A percentile compares a stretch with the other conserved stretches of the same genome.
These are phyloP conservation scores for Eustoma russellianum DNA, from an alignment of 257 asterid genomes.

Conservation along the genomic window DNA sequence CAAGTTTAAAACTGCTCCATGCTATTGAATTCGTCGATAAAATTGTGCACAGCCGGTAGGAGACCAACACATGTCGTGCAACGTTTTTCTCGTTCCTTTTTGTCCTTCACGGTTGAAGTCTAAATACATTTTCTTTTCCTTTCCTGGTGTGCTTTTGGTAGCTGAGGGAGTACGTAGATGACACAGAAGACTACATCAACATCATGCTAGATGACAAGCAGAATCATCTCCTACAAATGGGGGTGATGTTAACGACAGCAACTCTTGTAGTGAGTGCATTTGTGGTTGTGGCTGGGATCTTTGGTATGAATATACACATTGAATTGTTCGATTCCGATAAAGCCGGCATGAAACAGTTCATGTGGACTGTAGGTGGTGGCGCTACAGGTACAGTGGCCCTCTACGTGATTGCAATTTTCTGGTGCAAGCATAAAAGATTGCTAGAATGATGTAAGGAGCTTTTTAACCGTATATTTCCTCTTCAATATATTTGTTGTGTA, in stretches of 20 bases:
- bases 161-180: conserved; percentile 86
- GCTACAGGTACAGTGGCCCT: conserved; percentile 30
- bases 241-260: conserved; percentile 59
- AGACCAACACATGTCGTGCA: too few relatives aligned
- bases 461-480: too few relatives aligned
- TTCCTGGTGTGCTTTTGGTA: conserved; percentile 12
- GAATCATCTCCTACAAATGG: conserved; percentile 86
- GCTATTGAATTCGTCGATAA: neutral
- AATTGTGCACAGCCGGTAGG: too few relatives aligned
- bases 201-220: conserved; percentile 86
- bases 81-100: too few relatives aligned
- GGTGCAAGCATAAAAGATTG: conserved; percentile 55
- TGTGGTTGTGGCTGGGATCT: conserved; percentile 54
- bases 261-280: conserved; percentile 66
- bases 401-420: conserved; percentile 43
- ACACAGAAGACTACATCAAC: conserved; percentile 85
- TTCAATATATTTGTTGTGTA: too few relatives aligned
- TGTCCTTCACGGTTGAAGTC: too few relatives aligned
- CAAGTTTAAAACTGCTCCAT: neutral
- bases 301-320: conserved; percentile 58
- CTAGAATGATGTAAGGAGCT: conserved; percentile 25
- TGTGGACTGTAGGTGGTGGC: conserved; percentile 62
- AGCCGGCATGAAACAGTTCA: conserved; percentile 42
- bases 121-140: neutral
- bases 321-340: conserved; percentile 24